Base-by-base conservation (phyloP, 2,329 filamentous ascomycete species). In the Phaeosphaeria sp. region DNA sequence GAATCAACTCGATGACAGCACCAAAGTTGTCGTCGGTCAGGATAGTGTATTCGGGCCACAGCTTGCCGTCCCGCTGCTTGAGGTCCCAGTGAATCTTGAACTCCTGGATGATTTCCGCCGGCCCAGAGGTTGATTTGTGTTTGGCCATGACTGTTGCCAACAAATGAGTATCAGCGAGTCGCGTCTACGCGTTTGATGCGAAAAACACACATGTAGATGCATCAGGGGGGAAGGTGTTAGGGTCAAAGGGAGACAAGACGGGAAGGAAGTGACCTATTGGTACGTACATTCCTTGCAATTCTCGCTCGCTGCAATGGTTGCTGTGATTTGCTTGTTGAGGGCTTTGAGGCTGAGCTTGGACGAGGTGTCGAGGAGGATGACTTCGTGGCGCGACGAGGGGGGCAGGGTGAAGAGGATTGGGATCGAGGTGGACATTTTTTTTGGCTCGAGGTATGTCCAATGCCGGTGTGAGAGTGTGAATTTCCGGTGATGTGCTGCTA, bases 341-440 rank as follows among this genome's bases (percentile, higher is more conserved):
- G 66, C 50, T 50, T 76, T 76, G 21, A 76, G 58, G 1, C 62
- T 62, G 10, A 63, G 54, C 21, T 70, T 69, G 1, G 56, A 43
- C 25, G 62, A 54, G 0, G 64, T 53, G 57, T 71, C 65, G 36
- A 75, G 58, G 10, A 71, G 58, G 52, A 76, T 65, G 52, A 75
- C 58, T 54, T 76, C 74, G 57, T 76, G 74, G 22, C 73, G 64
- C 63, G 64, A 69, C 11, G 64, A 67, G 20, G 73, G 73, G 2
- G 73, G 69, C 20, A 75, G 52, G 17, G 72, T 75, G 66, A 76
- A 75, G 61, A 76, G 62, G 61, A 76, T 36, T 27, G 74, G 73
- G 46, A 73, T 13, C 6, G 43, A n/a, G 44, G 44, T 58, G 23
- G 68, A 65, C 66, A 69, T 71, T 25, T 27, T 60, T 55, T n/a